Conservation (phyloP, 2,329 filamentous ascomycete genomes). For the Fusarium setosum region DNA sequence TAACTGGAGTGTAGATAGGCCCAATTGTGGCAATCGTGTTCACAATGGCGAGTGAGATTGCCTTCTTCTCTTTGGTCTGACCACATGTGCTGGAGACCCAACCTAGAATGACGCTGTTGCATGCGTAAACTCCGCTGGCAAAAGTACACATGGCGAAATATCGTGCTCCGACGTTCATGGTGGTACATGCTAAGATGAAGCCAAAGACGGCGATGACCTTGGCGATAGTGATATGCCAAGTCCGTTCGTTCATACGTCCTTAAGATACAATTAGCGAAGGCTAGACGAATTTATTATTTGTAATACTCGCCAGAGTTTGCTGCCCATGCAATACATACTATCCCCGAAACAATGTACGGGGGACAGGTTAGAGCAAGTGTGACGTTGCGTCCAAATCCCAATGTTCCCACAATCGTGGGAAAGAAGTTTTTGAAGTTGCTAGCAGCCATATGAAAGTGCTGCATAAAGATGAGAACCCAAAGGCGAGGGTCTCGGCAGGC, state of each 20-base stretch:
- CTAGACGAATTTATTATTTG: too few species aligned
- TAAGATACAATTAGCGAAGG: background rate
- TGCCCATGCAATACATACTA: slow-evolving; percentile 15
- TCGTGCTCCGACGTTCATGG: slow-evolving; percentile 42
- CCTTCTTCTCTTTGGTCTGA: slow-evolving; percentile 55
- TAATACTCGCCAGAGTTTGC: slow-evolving; percentile 12
- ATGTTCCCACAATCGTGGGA: background rate
- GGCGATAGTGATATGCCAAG: slow-evolving; percentile 55
- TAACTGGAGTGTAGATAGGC: slow-evolving; percentile 10
- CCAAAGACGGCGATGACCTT: slow-evolving; percentile 45
- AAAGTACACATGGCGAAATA: slow-evolving; percentile 47
- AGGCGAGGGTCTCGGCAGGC: slow-evolving; percentile 42
- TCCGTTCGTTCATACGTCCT: slow-evolving; percentile 55
- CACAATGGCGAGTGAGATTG: slow-evolving; percentile 48
- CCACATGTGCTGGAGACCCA: slow-evolving; percentile 51
- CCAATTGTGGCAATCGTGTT: background rate
- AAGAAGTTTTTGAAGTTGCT: slow-evolving; percentile 48
- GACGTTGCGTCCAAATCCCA: background rate
- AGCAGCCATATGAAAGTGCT: background rate
- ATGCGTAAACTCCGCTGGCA: slow-evolving; percentile 43
- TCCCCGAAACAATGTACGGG: background rate
- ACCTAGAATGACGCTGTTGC: slow-evolving; percentile 52
- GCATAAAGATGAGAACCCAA: slow-evolving; percentile 34
- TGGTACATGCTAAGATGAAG: slow-evolving; percentile 41
- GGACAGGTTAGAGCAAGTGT: background rate